Conservation (phyloP, 176 grass and related monocot genomes). For the Typha latifolia region DNA sequence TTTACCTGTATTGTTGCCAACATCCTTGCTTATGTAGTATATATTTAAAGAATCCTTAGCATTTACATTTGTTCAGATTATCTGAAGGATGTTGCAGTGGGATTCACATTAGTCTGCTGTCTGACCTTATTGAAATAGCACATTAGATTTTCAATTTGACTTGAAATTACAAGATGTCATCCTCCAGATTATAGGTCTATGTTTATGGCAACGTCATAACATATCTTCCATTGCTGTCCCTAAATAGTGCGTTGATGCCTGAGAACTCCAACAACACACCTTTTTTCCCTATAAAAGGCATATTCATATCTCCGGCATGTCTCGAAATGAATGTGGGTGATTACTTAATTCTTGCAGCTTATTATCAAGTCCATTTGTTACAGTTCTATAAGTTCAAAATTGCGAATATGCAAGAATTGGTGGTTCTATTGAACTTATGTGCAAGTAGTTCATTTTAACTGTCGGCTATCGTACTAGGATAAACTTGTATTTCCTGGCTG, state of each 20-base stretch:
- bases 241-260: too few species aligned
- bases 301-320: too few species aligned
- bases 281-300: too few species aligned
- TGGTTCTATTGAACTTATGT: background rate
- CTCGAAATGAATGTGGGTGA: too few species aligned
- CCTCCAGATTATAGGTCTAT: too few species aligned
- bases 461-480: too few species aligned
- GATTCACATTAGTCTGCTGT: background rate
- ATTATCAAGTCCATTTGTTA: background rate
- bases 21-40: background rate
- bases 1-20: background rate
- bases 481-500: too few species aligned
- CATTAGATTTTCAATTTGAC: background rate
- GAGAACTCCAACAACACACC: too few species aligned
- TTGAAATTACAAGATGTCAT: too few species aligned
- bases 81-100: background rate
- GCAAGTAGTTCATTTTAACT: slow-evolving; percentile 5
- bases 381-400: background rate
- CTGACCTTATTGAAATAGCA: background rate
- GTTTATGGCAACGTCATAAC: too few species aligned
- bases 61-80: background rate
- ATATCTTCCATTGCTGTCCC: too few species aligned
- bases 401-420: background rate
- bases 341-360: too few species aligned
- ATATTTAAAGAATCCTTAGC: background rate